phyloP scores from a whole-genome alignment of 805 yeast genomes.

The Candida nemodendra region DNA sequence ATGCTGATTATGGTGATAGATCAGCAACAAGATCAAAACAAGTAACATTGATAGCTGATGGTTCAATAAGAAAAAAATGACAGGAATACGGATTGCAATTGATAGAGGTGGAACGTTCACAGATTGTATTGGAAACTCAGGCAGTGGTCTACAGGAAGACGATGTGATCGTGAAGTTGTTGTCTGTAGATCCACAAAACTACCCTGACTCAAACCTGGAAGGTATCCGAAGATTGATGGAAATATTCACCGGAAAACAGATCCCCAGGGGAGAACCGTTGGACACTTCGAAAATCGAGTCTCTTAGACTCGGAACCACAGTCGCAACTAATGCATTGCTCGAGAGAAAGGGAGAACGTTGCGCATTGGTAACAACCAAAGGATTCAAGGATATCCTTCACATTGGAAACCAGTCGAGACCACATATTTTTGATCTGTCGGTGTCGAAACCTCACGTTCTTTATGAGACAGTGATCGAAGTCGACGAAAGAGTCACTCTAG shows the following conservation, averaged over 20 bases:
- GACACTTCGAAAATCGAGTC: conserved; percentile 63
- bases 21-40: too few relatives aligned
- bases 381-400: conserved; percentile 75
- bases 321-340: conserved; percentile 91
- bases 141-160: conserved; percentile 48
- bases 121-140: conserved; percentile 57
- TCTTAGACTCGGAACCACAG: conserved; percentile 90
- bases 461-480: conserved; percentile 78
- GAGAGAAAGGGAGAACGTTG: conserved; percentile 92
- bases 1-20: too few relatives aligned
- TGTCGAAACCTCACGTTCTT: conserved; percentile 66
- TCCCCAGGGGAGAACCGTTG: conserved; percentile 59
- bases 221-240: conserved; percentile 82
- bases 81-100: conserved; percentile 40
- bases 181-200: conserved; percentile 87
- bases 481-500: conserved; percentile 88
- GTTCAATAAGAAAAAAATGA: too few relatives aligned
- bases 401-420: conserved; percentile 96
- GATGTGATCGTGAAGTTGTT: conserved; percentile 74
- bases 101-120: conserved; percentile 91
- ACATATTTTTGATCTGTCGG: conserved; percentile 78
- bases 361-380: conserved; percentile 83
- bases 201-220: conserved; percentile 88
- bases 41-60: too few relatives aligned
- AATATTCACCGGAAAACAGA: conserved; percentile 46